These are phyloP conservation scores for Wallacemonas sp. DNA, from an alignment of 208 protist genomes.

Conservation along the genomic window DNA sequence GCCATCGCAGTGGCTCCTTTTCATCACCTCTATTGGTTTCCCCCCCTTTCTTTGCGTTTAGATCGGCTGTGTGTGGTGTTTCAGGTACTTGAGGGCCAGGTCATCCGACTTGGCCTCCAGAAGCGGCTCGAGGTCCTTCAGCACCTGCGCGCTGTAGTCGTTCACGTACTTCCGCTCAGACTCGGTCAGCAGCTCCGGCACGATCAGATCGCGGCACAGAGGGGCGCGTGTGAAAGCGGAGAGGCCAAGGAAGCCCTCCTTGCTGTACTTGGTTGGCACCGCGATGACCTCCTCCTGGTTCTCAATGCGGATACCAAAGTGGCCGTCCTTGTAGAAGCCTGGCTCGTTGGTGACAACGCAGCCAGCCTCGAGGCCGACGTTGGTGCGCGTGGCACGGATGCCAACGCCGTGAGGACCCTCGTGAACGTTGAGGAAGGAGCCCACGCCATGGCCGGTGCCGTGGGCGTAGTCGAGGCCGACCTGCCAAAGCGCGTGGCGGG, in stretches of 20 bases:
- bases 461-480: constrained; percentile 95
- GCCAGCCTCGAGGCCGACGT: constrained; percentile 52
- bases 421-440: constrained; percentile 96
- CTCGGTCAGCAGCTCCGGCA: constrained; percentile 65
- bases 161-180: constrained; percentile 76
- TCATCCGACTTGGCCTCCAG: constrained; percentile 50
- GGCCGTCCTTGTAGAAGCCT: constrained; percentile 97
- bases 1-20: too few relatives aligned
- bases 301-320: constrained; percentile 98
- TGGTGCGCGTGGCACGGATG: constrained; percentile 40
- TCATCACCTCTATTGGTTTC: too few relatives aligned
- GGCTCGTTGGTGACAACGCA: constrained; percentile 92
- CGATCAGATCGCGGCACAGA: constrained; percentile 90
- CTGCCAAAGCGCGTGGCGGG: constrained; percentile 90
- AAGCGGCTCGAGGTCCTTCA: constrained; percentile 36
- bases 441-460: constrained; percentile 97
- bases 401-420: constrained; percentile 92
- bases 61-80: constrained; percentile 64
- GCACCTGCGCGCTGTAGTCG: constrained; percentile 70
- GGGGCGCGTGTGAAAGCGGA: constrained; percentile 89
- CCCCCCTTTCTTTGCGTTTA: constrained; percentile 8
- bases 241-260: constrained; percentile 69
- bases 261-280: constrained; percentile 50
- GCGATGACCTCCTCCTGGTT: constrained; percentile 93
- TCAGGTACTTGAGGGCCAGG: constrained; percentile 61